Conservation (phyloP, 148 eudicot genomes). For the Nepenthes gracilis region DNA sequence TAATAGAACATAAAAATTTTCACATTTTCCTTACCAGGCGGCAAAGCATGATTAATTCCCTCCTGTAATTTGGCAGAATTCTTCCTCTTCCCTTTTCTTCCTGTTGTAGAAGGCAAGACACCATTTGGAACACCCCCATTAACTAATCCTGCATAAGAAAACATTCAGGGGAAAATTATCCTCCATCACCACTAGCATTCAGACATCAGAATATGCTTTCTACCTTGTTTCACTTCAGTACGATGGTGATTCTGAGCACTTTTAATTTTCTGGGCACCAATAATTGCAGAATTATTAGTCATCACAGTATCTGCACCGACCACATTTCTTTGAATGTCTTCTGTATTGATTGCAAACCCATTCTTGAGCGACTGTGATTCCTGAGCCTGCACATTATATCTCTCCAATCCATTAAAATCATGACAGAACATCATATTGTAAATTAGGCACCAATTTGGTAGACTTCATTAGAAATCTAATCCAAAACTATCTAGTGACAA, state of each 20-base stretch:
- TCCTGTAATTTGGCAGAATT: conserved; percentile 37
- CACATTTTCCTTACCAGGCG: conserved; percentile 36
- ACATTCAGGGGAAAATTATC: background rate
- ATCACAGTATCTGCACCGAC: background rate
- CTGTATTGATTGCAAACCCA: background rate
- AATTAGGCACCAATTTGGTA: too few relatives aligned
- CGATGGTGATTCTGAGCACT: background rate
- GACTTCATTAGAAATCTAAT: too few relatives aligned
- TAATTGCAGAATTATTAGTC: background rate
- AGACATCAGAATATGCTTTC: background rate
- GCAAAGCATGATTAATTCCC: conserved; percentile 22
- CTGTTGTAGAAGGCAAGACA: conserved; percentile 28
- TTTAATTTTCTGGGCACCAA: background rate
- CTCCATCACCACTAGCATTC: background rate
- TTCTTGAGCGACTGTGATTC: background rate
- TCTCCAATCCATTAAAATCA: background rate
- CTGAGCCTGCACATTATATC: background rate
- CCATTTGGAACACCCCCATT: conserved; percentile 29
- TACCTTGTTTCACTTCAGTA: background rate
- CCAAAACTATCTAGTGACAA: too few relatives aligned
- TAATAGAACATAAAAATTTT: conserved; percentile 3
- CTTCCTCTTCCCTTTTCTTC: conserved; percentile 59
- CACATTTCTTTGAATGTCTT: background rate
- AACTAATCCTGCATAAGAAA: conserved; percentile 31
- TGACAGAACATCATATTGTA: too few relatives aligned